Base-by-base conservation (phyloP, 257 asterid genomes). In the Primulina huaijiensis region DNA sequence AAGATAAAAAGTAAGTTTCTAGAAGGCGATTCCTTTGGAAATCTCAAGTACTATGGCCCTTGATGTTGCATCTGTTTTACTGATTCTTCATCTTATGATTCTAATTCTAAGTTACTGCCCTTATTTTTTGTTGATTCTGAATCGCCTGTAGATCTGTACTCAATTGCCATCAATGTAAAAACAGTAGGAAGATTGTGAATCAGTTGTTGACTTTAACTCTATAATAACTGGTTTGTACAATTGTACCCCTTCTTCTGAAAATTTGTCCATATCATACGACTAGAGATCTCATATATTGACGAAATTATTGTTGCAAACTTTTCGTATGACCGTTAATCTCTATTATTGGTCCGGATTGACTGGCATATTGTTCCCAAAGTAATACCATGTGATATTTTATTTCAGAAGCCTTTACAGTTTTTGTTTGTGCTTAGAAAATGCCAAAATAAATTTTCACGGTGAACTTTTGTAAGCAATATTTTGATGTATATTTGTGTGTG, bases 1-100 rank as follows among this genome's bases (percentile, higher is more conserved):
- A 73, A 65, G 85, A 90, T 81, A 83, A 78, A 86, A 74, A 50
- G 98, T 89, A 77, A 84, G 97, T 73, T 23, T 65, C 68, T 29
- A 40, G 52, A 43, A 9, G 68, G 27, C 43, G 10, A 2, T 69
- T 65, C 72, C 30, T 17, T 61, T 17, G 46, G 55, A 62, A 59
- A 20, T 61, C 14, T 31, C 23, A 2, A 61, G 61, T 33, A 16
- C 21, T 29, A 50, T 20, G 62, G 52, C 16, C 5, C 34, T 46
- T 25, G 33, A 61, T 29, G 62, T 34, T n/a, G 23, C 27, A 68
- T 63, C 35, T 62, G 52, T 35, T 61, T 74, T 17, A 30, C 62
- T 16, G 52, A 27, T 11, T 71, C 75, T 17, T 50, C 69, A 71
- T 68, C 63, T 62, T 57, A 8, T 34, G 37, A 30, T 37, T 43